These are phyloP conservation scores for Scytalidium lignicola DNA, from an alignment of 2,329 filamentous ascomycete species.

Conservation along the genomic window DNA sequence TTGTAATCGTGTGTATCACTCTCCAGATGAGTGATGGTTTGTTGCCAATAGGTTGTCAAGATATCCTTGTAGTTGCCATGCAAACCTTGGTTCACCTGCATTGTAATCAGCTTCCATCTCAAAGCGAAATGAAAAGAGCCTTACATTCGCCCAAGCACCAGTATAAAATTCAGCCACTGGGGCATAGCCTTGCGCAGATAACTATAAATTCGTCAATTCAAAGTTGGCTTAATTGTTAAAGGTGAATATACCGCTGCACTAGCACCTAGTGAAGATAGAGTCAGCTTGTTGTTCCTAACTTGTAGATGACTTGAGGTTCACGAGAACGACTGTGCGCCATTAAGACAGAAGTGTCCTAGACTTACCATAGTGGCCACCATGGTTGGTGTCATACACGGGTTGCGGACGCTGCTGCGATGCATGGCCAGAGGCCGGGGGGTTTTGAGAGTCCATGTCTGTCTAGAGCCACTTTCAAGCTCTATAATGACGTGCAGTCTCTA, in stretches of 20 bases:
- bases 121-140: slow-evolving; percentile 26
- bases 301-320: background rate
- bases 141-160: slow-evolving; percentile 90
- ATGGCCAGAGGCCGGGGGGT: slow-evolving; percentile 48
- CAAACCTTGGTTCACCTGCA: slow-evolving; percentile 88
- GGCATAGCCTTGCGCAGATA: slow-evolving; percentile 81
- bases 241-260: slow-evolving; percentile 57
- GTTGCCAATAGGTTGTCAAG: slow-evolving; percentile 98
- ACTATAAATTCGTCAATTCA: slow-evolving; percentile 44
- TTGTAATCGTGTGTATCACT: slow-evolving; percentile 97
- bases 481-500: background rate
- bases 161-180: slow-evolving; percentile 89
- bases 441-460: slow-evolving; percentile 48
- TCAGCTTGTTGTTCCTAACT: background rate
- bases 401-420: slow-evolving; percentile 50
- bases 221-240: background rate
- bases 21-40: slow-evolving; percentile 93
- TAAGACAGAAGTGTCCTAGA: slow-evolving; percentile 5
- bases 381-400: slow-evolving; percentile 66
- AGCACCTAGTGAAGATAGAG: slow-evolving; percentile 45
- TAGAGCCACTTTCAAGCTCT: background rate
- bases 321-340: no score
- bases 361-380: slow-evolving; percentile 75
- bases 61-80: slow-evolving; percentile 93
- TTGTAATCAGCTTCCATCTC: slow-evolving; percentile 21